Conservation (phyloP, 1,284 basidiomycete species). For the Boletus mariae region DNA sequence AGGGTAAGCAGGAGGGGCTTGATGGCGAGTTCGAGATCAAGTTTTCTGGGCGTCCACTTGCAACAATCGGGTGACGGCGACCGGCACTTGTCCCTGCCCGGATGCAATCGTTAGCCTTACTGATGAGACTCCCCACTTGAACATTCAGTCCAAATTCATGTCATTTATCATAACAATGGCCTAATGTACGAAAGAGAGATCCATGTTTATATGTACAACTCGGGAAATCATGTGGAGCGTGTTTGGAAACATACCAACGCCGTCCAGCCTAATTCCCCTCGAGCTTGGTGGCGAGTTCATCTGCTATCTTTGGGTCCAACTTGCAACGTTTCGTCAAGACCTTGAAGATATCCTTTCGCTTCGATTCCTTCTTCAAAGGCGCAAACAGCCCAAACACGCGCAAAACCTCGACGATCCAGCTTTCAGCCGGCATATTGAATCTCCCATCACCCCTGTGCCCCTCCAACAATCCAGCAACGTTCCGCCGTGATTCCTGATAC, state of each 20-base stretch:
- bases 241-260: not conserved
- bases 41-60: no score
- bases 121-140: no score
- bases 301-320: conserved; percentile 19
- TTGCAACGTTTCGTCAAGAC: conserved; percentile 29
- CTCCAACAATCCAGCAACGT: conserved; percentile 18
- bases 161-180: not conserved
- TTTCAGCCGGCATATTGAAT: conserved; percentile 29
- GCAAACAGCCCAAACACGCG: conserved; percentile 27
- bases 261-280: conserved; percentile 2
- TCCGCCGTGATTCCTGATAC: conserved; percentile 23
- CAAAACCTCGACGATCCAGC: conserved; percentile 26
- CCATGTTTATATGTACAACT: conserved; percentile 9
- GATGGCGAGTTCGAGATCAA: no score
- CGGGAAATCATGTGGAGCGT: not conserved
- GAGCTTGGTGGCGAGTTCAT: conserved; percentile 13
- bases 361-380: conserved; percentile 20
- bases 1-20: no score
- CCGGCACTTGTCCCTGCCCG: no score
- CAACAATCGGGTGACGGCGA: no score
- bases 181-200: conserved; percentile 5
- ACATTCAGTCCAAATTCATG: not conserved
- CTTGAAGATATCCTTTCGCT: conserved; percentile 26
- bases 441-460: conserved; percentile 13
- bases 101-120: no score